Evolutionary conservation across 2,329 filamentous ascomycete genomes (phyloP).

Genomic region (Daldinia sp.): DNA sequence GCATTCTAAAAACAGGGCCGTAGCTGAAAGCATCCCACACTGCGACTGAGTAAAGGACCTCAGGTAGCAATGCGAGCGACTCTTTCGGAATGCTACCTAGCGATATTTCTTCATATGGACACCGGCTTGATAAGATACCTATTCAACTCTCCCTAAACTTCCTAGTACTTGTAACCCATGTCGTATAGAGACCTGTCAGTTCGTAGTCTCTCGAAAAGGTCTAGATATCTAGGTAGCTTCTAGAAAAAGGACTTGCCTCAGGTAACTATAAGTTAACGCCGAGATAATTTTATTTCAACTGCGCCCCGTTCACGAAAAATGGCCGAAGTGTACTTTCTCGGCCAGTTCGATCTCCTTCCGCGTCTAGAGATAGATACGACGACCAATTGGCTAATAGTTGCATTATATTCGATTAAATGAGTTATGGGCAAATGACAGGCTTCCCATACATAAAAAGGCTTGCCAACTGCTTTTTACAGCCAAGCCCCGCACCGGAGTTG

Average conservation of each 20-base stretch:
- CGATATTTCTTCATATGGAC: neutral
- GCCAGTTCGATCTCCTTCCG: neutral
- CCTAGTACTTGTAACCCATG: too few relatives aligned
- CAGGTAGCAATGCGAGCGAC: neutral
- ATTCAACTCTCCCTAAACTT: neutral
- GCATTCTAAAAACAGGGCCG: neutral
- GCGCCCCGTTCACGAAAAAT: neutral
- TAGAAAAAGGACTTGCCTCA: neutral
- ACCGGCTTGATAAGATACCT: neutral
- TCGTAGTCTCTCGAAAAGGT: neutral
- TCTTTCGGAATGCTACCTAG: conserved; percentile 1
- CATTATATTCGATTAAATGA: conserved; percentile 30
- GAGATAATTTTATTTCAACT: neutral
- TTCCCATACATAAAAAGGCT: conserved; percentile 9
- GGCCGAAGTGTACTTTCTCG: neutral
- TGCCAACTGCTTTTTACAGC: conserved; percentile 31
- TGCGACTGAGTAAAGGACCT: neutral
- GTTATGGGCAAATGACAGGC: conserved; percentile 1
- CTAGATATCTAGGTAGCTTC: neutral
- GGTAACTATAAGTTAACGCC: neutral
- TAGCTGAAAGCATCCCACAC: neutral
- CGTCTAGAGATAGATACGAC: neutral
- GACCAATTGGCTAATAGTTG: conserved; percentile 23
- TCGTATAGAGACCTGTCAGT: too few relatives aligned
- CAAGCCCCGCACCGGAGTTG: conserved; percentile 35